Conservation (phyloP, 768 basidiomycete genomes). For the Mrakia hoshinonis region DNA sequence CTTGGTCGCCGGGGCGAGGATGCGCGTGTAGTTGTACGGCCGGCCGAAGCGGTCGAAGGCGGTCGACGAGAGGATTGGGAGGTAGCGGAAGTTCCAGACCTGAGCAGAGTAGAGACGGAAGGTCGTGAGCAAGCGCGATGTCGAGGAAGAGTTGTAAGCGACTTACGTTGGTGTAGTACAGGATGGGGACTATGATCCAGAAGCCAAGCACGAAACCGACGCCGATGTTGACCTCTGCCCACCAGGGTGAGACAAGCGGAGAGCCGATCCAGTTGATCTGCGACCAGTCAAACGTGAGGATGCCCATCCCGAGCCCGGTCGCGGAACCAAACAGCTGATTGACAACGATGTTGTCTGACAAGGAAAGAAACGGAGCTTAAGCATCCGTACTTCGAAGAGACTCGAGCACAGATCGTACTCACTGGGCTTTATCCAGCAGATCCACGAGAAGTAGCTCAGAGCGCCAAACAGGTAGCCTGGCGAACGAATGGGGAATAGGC, state of each 20-base stretch:
- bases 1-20: not conserved
- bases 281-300: slow-evolving; percentile 90
- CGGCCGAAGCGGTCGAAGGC: no score
- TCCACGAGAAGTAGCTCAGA: slow-evolving; percentile 75
- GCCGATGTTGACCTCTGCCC: slow-evolving; percentile 89
- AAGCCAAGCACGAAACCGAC: slow-evolving; percentile 78
- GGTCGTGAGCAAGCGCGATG: no score
- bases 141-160: not conserved
- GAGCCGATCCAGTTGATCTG: slow-evolving; percentile 63
- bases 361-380: no score
- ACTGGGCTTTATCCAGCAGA: slow-evolving; percentile 85
- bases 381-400: no score
- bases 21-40: no score
- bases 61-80: no score
- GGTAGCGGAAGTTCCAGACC: no score
- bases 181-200: slow-evolving; percentile 80
- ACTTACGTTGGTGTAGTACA: slow-evolving; percentile 89
- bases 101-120: no score
- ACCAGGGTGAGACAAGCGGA: slow-evolving; percentile 83
- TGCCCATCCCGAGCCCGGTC: slow-evolving; percentile 76
- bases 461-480: slow-evolving; percentile 86
- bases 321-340: slow-evolving; percentile 85
- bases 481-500: no score
- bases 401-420: no score
- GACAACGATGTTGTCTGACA: slow-evolving; percentile 67